Conservation (phyloP, 768 basidiomycete species). For the Kwoniella europaea region DNA sequence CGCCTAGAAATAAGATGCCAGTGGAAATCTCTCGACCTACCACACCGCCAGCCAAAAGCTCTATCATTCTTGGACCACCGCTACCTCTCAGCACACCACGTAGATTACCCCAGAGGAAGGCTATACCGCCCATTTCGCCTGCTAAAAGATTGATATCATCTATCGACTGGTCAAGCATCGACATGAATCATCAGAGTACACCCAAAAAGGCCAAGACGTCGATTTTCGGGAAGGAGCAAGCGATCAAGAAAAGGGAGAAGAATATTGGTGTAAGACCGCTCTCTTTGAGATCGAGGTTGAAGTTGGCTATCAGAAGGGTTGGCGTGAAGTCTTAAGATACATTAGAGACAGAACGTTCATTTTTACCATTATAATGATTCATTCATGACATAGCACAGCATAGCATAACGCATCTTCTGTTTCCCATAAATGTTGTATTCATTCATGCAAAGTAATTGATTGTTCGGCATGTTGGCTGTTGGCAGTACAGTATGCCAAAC, state of each 20-base stretch:
- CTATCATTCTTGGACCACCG: background rate
- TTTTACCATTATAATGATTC: background rate
- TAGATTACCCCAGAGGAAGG: conserved; percentile 3
- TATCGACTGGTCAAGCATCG: conserved; percentile 15
- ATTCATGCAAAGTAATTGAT: no score
- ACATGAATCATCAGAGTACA: background rate
- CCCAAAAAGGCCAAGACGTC: background rate
- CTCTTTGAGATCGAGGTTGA: conserved; percentile 33
- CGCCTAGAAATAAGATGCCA: background rate
- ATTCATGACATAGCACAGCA: no score
- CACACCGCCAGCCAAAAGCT: background rate
- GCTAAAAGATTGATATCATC: conserved; percentile 12
- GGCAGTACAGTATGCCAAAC: no score
- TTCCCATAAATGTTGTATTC: no score
- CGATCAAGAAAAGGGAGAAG: background rate
- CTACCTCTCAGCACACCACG: background rate
- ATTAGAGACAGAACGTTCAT: background rate
- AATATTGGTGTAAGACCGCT: conserved; percentile 17
- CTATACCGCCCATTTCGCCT: background rate
- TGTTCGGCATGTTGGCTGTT: no score
- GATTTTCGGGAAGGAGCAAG: background rate
- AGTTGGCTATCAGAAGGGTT: conserved; percentile 13
- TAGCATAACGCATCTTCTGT: no score
- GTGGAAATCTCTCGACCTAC: background rate
- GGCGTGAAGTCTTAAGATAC: background rate